Evolutionary conservation across 225 moss, liverwort and hornwort genomes (phyloP).

Genomic region (Asterella californica): DNA sequence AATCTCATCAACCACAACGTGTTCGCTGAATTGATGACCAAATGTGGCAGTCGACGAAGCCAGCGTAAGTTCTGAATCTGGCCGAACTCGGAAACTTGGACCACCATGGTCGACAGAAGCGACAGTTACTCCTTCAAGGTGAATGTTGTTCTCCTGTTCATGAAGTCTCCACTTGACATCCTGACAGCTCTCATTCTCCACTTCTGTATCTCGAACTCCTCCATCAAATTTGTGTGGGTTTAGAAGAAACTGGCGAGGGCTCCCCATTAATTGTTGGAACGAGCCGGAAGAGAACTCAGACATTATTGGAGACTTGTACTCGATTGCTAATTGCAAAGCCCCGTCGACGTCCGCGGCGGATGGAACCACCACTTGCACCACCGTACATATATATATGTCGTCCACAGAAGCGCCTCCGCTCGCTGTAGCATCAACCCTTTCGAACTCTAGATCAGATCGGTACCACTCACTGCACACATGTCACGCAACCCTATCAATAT

Average conservation of each 20-base stretch:
- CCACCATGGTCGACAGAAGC: background rate
- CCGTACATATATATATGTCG: background rate
- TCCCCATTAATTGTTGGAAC: background rate
- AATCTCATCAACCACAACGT: background rate
- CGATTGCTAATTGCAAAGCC: background rate
- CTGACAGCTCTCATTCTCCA: background rate
- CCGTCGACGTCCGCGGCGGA: background rate
- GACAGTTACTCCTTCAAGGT: background rate
- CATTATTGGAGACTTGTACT: slow-evolving; percentile 1
- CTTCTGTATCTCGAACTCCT: background rate
- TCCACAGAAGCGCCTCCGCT: background rate
- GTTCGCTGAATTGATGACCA: background rate
- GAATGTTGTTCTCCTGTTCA: background rate
- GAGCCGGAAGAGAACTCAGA: slow-evolving; percentile 11
- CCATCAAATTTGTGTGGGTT: background rate
- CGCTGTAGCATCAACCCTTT: background rate
- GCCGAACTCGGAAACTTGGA: background rate
- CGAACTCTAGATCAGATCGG: background rate
- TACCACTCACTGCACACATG: background rate
- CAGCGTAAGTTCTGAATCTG: background rate
- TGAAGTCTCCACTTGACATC: background rate
- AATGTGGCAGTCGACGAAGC: background rate
- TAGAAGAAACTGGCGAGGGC: background rate
- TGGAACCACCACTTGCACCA: background rate
- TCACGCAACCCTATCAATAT: background rate